phyloP scores from a whole-genome alignment of 208 protist species.

The Crithidia brevicula region DNA sequence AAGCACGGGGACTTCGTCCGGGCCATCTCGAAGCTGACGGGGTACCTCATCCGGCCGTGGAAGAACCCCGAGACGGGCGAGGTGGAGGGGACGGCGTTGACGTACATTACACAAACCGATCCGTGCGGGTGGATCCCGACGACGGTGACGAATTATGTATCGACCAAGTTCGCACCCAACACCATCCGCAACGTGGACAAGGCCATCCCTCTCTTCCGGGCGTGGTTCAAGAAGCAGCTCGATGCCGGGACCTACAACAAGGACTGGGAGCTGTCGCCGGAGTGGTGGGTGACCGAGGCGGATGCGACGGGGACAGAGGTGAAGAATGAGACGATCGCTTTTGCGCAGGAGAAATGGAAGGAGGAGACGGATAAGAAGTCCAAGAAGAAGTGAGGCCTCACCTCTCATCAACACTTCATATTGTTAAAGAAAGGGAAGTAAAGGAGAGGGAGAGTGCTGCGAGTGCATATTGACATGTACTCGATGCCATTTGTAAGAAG shows the following conservation, averaged over 20 bases:
- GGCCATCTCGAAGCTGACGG: constrained; percentile 79
- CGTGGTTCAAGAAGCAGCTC: constrained; percentile 69
- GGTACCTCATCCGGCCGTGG: constrained; percentile 86
- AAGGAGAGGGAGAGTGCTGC: too few species aligned
- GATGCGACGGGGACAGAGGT: constrained; percentile 31
- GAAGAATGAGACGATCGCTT: constrained; percentile 60
- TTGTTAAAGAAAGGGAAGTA: too few species aligned
- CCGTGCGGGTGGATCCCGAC: constrained; percentile 84
- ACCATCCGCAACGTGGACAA: constrained; percentile 56
- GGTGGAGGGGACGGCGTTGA: constrained; percentile 57
- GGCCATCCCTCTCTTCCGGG: constrained; percentile 53
- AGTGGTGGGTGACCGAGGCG: constrained; percentile 48
- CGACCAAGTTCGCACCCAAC: constrained; percentile 81
- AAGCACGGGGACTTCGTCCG: constrained; percentile 65
- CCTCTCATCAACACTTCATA: too few species aligned
- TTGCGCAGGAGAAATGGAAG: constrained; percentile 52
- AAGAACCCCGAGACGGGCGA: constrained; percentile 43
- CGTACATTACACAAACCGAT: constrained; percentile 89
- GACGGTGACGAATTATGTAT: constrained; percentile 77
- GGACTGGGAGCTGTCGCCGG: constrained; percentile 48
- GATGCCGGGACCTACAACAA: constrained; percentile 60
- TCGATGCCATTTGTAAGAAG: too few species aligned
- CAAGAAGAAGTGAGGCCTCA: constrained; percentile 30
- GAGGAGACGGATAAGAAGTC: constrained; percentile 28
- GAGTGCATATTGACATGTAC: too few species aligned